phyloP scores from a whole-genome alignment of 371 early-diverging fungal genomes.

The Apophysomyces variabilis region DNA sequence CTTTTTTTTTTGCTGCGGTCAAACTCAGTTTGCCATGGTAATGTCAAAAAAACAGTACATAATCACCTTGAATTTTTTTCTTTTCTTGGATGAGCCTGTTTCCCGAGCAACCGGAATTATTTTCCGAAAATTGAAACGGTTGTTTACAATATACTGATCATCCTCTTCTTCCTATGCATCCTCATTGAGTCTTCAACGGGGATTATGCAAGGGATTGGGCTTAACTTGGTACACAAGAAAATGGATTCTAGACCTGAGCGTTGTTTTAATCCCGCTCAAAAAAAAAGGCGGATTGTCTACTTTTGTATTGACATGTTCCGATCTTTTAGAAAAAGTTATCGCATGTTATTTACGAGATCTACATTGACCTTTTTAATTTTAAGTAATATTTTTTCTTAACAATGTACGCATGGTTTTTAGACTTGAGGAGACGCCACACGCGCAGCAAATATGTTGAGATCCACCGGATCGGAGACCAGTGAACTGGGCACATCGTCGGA shows the following conservation, averaged over 20 bases:
- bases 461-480: background rate
- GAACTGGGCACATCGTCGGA: background rate
- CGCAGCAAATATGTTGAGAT: background rate
- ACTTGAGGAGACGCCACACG: background rate
- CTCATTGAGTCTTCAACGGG: background rate
- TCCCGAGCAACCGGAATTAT: constrained; percentile 1
- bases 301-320: constrained; percentile 6
- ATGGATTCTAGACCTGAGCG: constrained; percentile 4
- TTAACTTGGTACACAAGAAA: background rate
- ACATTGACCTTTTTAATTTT: background rate
- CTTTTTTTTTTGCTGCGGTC: constrained; percentile 11
- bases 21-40: background rate
- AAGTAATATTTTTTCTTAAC: background rate
- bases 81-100: background rate
- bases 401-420: background rate
- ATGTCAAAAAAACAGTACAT: background rate
- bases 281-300: background rate
- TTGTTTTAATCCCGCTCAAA: background rate
- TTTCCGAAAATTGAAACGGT: background rate
- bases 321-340: background rate
- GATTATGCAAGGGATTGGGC: background rate
- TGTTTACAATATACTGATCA: background rate
- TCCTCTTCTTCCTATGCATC: background rate
- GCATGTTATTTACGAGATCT: background rate
- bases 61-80: background rate